Evolutionary conservation across 768 basidiomycete genomes (phyloP).

Genomic region (Xerocomus spinulosus): DNA sequence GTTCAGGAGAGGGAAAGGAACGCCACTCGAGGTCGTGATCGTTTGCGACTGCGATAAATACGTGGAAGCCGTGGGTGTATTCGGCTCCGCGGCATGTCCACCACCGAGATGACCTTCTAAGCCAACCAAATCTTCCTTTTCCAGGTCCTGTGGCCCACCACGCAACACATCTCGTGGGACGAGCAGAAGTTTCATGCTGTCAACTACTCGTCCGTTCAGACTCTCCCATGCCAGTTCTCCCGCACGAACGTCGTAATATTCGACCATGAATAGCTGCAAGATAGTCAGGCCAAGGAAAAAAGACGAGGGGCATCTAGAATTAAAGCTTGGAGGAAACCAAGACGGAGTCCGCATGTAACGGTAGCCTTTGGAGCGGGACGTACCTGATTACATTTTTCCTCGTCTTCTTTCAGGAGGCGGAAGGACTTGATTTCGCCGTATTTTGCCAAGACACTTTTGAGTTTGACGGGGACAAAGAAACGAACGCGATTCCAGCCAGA

Average conservation of each 20-base stretch:
- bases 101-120: constrained; percentile 30
- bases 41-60: constrained; percentile 33
- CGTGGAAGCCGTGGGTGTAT: constrained; percentile 33
- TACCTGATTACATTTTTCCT: constrained; percentile 26
- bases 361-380: constrained; percentile 7
- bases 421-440: constrained; percentile 32
- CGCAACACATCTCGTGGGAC: constrained; percentile 32
- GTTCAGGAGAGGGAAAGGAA: constrained; percentile 24
- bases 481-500: constrained; percentile 23
- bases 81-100: constrained; percentile 35
- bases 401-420: constrained; percentile 22
- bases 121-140: constrained; percentile 25
- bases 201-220: constrained; percentile 46
- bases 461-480: constrained; percentile 26
- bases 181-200: constrained; percentile 49
- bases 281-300: constrained; percentile 6
- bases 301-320: not conserved
- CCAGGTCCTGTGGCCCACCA: constrained; percentile 22
- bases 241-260: constrained; percentile 64
- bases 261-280: constrained; percentile 48
- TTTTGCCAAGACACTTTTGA: constrained; percentile 28
- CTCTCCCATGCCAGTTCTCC: constrained; percentile 48
- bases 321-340: too few species aligned
- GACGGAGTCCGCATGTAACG: too few species aligned
- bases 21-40: constrained; percentile 18